Base-by-base conservation (phyloP, 805 yeast species). In the Spathaspora boniae region DNA sequence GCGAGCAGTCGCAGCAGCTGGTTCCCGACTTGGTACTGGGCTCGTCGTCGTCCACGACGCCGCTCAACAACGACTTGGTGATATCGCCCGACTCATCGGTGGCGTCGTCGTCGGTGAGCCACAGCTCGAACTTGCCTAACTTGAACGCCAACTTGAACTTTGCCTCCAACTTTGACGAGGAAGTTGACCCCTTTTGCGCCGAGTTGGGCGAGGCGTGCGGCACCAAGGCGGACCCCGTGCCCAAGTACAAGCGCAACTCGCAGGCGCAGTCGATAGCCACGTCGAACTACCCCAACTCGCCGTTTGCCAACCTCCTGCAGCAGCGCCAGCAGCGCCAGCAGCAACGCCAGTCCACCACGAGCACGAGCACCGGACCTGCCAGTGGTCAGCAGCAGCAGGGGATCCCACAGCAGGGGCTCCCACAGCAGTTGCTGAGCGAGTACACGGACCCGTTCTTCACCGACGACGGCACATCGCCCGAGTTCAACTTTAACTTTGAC, bases 131-230 rank as follows among this genome's bases (percentile, higher is more conserved):
- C 26, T n/a, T n/a, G n/a, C n/a, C n/a, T n/a, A 35, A 42, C 36
- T 35, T 31, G 39, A 34, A 33, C 9, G 31, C 43, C 14, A 33
- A 48, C 28, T 45, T 49, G 25, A 53, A 44, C 27, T 45, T 51
- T 11, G 40, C 46, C 12, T 38, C 44, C 19, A 34, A 30, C 29
- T 83, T 78, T 53, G 83, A 80, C 50, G 91, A 85, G 52, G 79
- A 81, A 45, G 79, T 81, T 36, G 73, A 75, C 40, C 77, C 76
- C 19, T 91, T 91, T 54, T 91, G 98, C 53, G 74, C 74, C 17
- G 76, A 80, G 47, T 70, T 91, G 52, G 74, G 76, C 42, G 72
- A 78, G 55, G 97, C 88, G 1, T 89, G 97, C 60, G 97, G 96
- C 12, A 80, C 81, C 5, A 79, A 69, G 48, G 70, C 70, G 11